Percentiles rank a stretch among this genome's conserved stretches.
phyloP scores from a whole-genome alignment of 129 eudicot species.

The carrot (Daucus carota) region DNA sequence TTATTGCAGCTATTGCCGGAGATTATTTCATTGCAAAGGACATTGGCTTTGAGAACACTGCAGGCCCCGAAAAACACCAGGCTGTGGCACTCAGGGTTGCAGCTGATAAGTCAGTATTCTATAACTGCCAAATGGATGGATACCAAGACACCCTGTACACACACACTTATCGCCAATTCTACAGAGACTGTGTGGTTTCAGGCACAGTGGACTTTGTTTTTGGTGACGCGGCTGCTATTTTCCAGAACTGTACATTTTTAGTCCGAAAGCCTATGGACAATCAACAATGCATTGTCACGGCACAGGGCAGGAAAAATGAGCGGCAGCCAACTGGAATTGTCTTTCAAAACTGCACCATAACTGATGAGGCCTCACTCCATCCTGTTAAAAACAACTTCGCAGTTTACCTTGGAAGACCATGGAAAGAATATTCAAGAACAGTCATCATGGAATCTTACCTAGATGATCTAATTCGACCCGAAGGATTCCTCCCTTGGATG shows the following conservation, averaged over 20 bases:
- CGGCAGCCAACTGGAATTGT: constrained; percentile 73
- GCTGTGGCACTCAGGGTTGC: constrained; percentile 67
- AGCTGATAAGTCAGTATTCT: constrained; percentile 47
- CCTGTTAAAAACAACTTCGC: constrained; percentile 23
- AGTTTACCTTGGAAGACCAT: constrained; percentile 74
- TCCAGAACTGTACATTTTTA: constrained; percentile 53
- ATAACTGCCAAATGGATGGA: constrained; percentile 61
- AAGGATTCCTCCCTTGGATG: constrained; percentile 75
- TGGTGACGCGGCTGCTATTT: constrained; percentile 55
- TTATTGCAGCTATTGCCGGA: constrained; percentile 51
- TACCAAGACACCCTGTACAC: constrained; percentile 77
- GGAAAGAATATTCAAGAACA: constrained; percentile 76
- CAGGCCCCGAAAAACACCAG: constrained; percentile 67
- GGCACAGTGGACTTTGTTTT: constrained; percentile 76
- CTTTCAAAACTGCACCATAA: constrained; percentile 54
- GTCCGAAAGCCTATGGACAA: constrained; percentile 52
- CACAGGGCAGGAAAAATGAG: constrained; percentile 62
- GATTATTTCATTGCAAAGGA: constrained; percentile 68
- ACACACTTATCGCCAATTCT: constrained; percentile 74
- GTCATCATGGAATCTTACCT: constrained; percentile 63
- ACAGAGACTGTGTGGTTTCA: constrained; percentile 51
- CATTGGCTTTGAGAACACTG: constrained; percentile 70
- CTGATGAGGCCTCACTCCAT: constrained; percentile 33
- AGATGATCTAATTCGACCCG: constrained; percentile 58
- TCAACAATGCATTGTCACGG: constrained; percentile 62